Evolutionary conservation across 2,329 filamentous ascomycete species (phyloP), one percentile per base, ranked within the genome.

Genomic region (Camillea tinctor): DNA sequence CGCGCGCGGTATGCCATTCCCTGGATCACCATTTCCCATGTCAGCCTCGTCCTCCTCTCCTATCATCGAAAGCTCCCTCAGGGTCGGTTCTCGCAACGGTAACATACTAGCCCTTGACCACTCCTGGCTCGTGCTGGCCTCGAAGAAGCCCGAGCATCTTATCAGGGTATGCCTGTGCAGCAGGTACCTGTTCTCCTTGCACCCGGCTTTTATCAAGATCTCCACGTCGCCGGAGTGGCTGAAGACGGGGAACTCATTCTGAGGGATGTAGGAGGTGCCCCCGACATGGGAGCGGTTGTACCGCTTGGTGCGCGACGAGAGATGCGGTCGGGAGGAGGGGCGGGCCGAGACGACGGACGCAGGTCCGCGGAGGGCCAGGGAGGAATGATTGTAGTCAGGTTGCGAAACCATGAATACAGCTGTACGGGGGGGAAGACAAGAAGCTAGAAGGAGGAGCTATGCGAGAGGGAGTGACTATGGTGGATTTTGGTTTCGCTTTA

Each of bases 171-270:
- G 84, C 61, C 88, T 84, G 77, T 98, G 94, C 59, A 98, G 82
- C 52, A 97, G 82, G 73, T 97, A 98, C 62, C 90, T 84, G 72
- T 92, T 91, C 76, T 95, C 90, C 71, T 88, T 86, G 63, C 85
- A 82, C 56, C 89, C 80, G 15, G 86, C 83, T 71, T 83, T 84
- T 69, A 97, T 85, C 58, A 94, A 72, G 64, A 74, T 93, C 77
- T 98, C 94, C 70, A 97, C 92, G 76, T 98, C 93, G 71, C 94
- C 94, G 44, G 91, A 94, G 69, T 93, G 89, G 54, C 88, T 88
- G 76, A 97, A 98, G 72, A 96, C 80, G 21, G 94, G 94, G 69
- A 97, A 98, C 74, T 97, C 93, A 73, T 97, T 97, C 72, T 91
- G 90, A 50, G 90, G 85, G 22, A 86, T 78, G 71, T 89, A 88